These are phyloP conservation scores for Linum trigynum DNA, from an alignment of 345 rosid species.

Conservation along the genomic window DNA sequence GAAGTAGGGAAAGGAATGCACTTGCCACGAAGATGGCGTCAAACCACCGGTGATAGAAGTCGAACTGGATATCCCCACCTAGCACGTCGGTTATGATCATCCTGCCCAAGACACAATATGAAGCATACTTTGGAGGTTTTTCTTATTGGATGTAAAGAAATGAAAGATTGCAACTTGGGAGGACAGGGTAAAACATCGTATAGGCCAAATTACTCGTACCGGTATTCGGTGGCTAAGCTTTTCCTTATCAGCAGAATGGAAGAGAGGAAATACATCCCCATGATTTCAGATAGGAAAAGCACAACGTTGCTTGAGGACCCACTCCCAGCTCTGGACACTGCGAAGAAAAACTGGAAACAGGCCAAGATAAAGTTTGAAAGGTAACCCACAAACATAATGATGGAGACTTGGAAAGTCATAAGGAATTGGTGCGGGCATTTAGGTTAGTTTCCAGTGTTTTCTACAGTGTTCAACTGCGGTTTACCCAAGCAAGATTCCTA, in stretches of 20 bases:
- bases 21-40: constrained; percentile 95
- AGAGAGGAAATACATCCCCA: constrained; percentile 98
- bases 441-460: too few relatives aligned
- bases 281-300: constrained; percentile 86
- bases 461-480: too few relatives aligned
- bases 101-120: constrained; percentile 39
- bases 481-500: too few relatives aligned
- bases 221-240: constrained; percentile 89
- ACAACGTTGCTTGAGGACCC: constrained; percentile 98
- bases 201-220: constrained; percentile 28
- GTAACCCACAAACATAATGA: background rate
- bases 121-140: background rate
- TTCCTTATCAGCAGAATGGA: constrained; percentile 93
- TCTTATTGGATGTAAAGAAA: too few relatives aligned
- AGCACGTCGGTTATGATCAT: constrained; percentile 83
- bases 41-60: constrained; percentile 94
- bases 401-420: background rate
- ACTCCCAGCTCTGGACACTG: constrained; percentile 96
- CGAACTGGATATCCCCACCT: constrained; percentile 97
- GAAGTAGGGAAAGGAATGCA: constrained; percentile 84
- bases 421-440: too few relatives aligned
- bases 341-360: constrained; percentile 86
- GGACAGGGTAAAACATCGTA: background rate
- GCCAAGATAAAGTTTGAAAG: constrained; percentile 9
- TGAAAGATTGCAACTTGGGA: background rate